Conservation (phyloP, 148 eudicot species). For the Polygonum aviculare region DNA sequence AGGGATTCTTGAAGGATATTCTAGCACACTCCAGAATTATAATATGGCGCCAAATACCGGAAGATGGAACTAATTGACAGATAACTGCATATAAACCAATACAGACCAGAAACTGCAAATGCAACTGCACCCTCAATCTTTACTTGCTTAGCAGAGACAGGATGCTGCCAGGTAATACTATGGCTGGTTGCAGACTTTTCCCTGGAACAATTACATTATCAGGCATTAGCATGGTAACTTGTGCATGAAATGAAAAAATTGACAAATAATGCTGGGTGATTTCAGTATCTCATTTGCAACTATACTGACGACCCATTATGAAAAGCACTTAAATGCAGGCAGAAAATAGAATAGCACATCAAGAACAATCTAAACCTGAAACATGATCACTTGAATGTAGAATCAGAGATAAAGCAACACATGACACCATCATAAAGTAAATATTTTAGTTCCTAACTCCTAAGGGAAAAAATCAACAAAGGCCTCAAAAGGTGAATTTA, state of each 20-base stretch:
- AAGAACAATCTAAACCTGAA: background rate
- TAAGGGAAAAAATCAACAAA: background rate
- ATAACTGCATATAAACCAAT: background rate
- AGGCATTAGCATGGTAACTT: background rate
- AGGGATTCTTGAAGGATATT: background rate
- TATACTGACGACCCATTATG: background rate
- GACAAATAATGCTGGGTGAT: background rate
- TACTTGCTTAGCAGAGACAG: slow-evolving; percentile 54
- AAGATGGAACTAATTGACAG: background rate
- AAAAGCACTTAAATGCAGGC: background rate
- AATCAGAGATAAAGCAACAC: background rate
- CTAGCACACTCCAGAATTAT: background rate
- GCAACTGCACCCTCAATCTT: slow-evolving; percentile 76
- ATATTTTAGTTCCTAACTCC: background rate
- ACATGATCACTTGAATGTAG: background rate
- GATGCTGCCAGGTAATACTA: slow-evolving; percentile 60
- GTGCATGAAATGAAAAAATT: background rate
- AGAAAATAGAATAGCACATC: background rate
- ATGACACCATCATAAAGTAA: background rate
- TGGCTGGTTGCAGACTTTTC: slow-evolving; percentile 92
- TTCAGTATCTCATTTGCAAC: background rate
- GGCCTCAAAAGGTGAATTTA: background rate
- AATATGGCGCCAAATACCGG: background rate
- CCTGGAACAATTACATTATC: slow-evolving; percentile 27
- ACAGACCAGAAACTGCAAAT: slow-evolving; percentile 77